Base-by-base conservation (phyloP, 306 rosid species). In the Hippophae rhamnoides region DNA sequence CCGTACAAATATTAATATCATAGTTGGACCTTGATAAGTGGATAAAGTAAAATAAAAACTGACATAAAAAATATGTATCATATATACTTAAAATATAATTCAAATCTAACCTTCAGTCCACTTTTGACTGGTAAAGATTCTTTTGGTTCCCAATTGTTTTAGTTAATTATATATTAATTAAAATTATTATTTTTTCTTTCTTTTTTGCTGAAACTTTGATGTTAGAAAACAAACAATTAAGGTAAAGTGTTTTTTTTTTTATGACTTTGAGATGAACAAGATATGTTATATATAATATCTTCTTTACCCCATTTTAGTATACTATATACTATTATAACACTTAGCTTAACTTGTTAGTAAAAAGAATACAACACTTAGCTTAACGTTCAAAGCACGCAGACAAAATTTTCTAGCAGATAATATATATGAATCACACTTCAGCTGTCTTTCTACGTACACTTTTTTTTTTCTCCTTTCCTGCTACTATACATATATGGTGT, bases 101-200 rank as follows among this genome's bases (percentile, higher is more conserved):
- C 70, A 59, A 81, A 80, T 59, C 66, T 49, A 72, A 57, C 53
- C 48, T 52, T 72, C 79, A 67, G 77, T 72, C 61, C 68, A 70
- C 79, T 76, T 81, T 85, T 85, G 86, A 77, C 88, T 40, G 67
- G 81, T 66, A 79, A 85, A 85, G 90, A 88, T 85, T 85, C 90
- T 73, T 80, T 68, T 71, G 71, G 70, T 54, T 52, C 43, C 73
- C 63, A 64, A 64, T 72, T 78, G 67, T 56, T 77, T 69, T 75
- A 44, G 45, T 64, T 71, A 73, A 31, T 31, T 31, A 31, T 31
- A 31, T 31, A 18, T 18, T 18, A 18, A 18, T 18, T 18, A 18
- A 18, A n/a, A n/a, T n/a, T n/a, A n/a, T n/a, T n/a, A n/a, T 18
- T 18, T 18, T 18, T 31, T 31, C 2, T 2, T 31, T 4, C 3